These are phyloP conservation scores for Capronia epimyces DNA, from an alignment of 2,329 filamentous ascomycete species.

Conservation along the genomic window DNA sequence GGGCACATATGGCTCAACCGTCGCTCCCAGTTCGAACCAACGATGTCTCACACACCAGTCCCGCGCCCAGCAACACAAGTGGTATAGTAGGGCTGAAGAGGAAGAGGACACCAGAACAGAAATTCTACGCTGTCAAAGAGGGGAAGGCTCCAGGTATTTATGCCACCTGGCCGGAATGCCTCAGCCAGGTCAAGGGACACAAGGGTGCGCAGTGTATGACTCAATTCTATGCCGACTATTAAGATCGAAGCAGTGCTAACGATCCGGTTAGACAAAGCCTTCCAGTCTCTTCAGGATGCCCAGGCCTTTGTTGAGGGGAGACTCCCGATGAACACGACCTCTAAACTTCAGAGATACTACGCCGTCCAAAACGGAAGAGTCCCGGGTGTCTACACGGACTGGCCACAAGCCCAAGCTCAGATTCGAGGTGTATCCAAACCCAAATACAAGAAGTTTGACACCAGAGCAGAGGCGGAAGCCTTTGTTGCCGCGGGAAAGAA, in stretches of 20 bases:
- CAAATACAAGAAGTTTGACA: conserved; percentile 64
- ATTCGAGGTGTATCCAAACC: conserved; percentile 67
- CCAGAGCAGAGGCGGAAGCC: conserved; percentile 66
- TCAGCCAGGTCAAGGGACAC: conserved; percentile 57
- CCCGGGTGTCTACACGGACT: conserved; percentile 59
- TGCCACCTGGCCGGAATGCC: conserved; percentile 57
- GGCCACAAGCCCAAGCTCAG: conserved; percentile 66
- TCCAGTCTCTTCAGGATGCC: conserved; percentile 67
- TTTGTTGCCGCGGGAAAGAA: conserved; percentile 55
- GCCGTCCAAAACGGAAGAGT: conserved; percentile 54
- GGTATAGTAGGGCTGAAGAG: conserved; percentile 41
- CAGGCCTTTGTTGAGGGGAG: conserved; percentile 66
- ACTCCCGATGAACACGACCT: conserved; percentile 37
- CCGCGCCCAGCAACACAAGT: conserved; percentile 12
- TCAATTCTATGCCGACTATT: not conserved
- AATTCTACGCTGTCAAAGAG: conserved; percentile 60
- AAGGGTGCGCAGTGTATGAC: conserved; percentile 63
- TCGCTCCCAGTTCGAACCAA: conserved; percentile 3
- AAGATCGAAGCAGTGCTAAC: not conserved
- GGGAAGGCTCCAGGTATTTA: conserved; percentile 60
- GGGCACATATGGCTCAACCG: conserved; percentile 22
- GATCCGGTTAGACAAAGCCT: conserved; percentile 65
- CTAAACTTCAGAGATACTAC: conserved; percentile 48
- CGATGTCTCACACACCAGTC: conserved; percentile 16
- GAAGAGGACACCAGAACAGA: conserved; percentile 48